Conservation (phyloP, 164 flowering plant genomes). For the Litsea cubeba region DNA sequence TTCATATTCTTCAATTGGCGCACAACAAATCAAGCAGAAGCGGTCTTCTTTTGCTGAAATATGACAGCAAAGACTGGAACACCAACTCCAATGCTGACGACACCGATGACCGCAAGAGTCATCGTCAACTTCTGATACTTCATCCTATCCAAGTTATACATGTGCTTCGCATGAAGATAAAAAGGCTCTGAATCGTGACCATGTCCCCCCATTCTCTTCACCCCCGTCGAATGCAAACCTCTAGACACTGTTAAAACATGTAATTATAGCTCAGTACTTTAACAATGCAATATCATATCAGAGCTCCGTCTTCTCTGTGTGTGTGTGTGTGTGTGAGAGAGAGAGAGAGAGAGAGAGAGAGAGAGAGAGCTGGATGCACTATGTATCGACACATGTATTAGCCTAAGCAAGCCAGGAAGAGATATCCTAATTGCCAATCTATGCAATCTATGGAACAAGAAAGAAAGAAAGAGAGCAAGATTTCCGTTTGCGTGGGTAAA, state of each 20-base stretch:
- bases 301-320: too few species aligned
- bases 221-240: slow-evolving; percentile 76
- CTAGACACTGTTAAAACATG: slow-evolving; percentile 35
- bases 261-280: background rate
- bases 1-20: background rate
- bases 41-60: slow-evolving; percentile 93
- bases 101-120: slow-evolving; percentile 61
- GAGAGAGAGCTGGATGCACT: background rate
- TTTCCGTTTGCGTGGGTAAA: too few species aligned
- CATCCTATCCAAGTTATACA: slow-evolving; percentile 98
- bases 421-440: too few species aligned
- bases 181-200: slow-evolving; percentile 68
- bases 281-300: background rate
- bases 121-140: slow-evolving; percentile 54
- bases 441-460: too few species aligned
- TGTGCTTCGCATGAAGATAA: slow-evolving; percentile 88
- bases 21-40: slow-evolving; percentile 42
- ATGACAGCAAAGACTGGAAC: slow-evolving; percentile 82
- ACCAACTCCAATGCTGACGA: slow-evolving; percentile 71
- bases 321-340: too few species aligned
- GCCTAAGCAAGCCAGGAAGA: too few species aligned
- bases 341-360: background rate
- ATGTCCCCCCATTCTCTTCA: slow-evolving; percentile 80
- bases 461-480: too few species aligned
- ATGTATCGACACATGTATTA: too few species aligned